A percentile compares a stretch with the other conserved stretches of the same genome.
Evolutionary conservation across 2,329 filamentous ascomycete species (phyloP).

Genomic region (Stagonosporopsis tanaceti): DNA sequence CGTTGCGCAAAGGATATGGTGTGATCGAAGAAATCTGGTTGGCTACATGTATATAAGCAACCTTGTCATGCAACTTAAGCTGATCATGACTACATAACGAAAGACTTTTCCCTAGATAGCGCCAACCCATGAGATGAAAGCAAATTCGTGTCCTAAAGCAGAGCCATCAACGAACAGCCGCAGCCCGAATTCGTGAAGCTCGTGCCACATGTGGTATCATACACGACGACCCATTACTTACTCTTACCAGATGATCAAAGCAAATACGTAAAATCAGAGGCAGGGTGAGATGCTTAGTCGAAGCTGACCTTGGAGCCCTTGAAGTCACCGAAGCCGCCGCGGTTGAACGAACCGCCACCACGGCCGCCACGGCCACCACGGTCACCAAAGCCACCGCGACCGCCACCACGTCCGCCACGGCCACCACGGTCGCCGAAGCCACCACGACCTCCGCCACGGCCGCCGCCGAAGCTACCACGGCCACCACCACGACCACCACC

Average conservation of each 20-base stretch:
- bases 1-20: too few relatives aligned
- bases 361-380: conserved; percentile 59
- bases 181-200: conserved; percentile 20
- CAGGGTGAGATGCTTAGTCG: conserved; percentile 37
- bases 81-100: conserved; percentile 13
- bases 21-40: conserved; percentile 16
- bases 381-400: conserved; percentile 52
- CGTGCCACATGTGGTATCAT: conserved; percentile 29
- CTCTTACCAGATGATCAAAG: conserved; percentile 31
- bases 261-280: conserved; percentile 25
- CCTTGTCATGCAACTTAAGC: conserved; percentile 9
- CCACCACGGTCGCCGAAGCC: conserved; percentile 60
- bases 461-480: conserved; percentile 53
- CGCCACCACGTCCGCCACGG: conserved; percentile 56
- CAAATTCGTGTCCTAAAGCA: conserved; percentile 23
- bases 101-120: conserved; percentile 22
- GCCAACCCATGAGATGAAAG: conserved; percentile 21
- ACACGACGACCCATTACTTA: conserved; percentile 34
- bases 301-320: conserved; percentile 83
- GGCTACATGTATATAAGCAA: conserved; percentile 23
- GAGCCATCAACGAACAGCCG: conserved; percentile 18
- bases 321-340: conserved; percentile 70
- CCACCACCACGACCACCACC: conserved; percentile 62
- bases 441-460: conserved; percentile 57
- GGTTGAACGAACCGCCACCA: conserved; percentile 55